Conservation (phyloP, 345 rosid genomes). For the Fremontodendron californicum region DNA sequence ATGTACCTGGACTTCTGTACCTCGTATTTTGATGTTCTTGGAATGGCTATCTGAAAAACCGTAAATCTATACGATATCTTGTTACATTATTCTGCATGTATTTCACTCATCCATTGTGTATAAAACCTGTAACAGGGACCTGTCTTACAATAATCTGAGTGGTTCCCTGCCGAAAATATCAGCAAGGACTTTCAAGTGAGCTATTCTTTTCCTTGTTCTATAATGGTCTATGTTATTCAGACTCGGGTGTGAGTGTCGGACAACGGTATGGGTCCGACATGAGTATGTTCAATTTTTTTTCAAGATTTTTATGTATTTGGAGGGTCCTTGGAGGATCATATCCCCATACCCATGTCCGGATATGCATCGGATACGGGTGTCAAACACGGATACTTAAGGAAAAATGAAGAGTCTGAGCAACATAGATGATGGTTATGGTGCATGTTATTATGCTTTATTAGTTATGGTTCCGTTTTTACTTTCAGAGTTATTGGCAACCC, state of each 20-base stretch:
- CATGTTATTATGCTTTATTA: background rate
- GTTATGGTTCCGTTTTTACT: conserved; percentile 3
- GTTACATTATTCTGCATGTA: background rate
- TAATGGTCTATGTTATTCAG: too few relatives aligned
- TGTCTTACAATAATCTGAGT: conserved; percentile 89
- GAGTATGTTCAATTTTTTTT: too few relatives aligned
- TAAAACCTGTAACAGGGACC: conserved; percentile 54
- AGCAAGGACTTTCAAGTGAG: conserved; percentile 95
- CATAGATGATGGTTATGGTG: too few relatives aligned
- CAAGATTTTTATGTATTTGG: too few relatives aligned
- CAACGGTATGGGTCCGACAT: too few relatives aligned
- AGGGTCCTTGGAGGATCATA: too few relatives aligned
- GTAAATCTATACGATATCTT: background rate
- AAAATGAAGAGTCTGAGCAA: too few relatives aligned
- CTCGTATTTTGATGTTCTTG: background rate
- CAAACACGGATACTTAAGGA: too few relatives aligned
- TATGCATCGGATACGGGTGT: too few relatives aligned
- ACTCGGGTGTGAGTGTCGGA: too few relatives aligned
- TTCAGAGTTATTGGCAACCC: conserved; percentile 80
- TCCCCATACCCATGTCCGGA: too few relatives aligned
- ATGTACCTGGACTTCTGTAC: conserved; percentile 28
- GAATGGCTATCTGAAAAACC: background rate
- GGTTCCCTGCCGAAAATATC: conserved; percentile 89
- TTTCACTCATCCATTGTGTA: background rate
- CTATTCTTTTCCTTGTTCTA: conserved; percentile 6